phyloP scores from a whole-genome alignment of 31 red algal species.

The Bonnemaisonia californica region DNA sequence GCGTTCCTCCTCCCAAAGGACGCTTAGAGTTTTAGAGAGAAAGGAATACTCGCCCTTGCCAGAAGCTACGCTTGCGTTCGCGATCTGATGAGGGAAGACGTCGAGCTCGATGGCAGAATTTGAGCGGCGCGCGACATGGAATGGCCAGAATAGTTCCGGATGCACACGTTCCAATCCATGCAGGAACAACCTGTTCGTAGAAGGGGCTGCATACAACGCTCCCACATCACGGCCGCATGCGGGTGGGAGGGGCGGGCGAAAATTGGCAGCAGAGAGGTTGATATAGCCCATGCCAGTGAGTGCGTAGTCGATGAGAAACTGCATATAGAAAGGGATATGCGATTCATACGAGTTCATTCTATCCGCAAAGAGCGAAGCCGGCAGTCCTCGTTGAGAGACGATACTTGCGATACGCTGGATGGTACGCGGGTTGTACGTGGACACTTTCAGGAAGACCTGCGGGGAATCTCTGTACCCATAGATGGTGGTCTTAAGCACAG shows the following conservation, averaged over 20 bases:
- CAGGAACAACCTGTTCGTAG: background rate
- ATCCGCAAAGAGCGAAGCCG: slow-evolving; percentile 18
- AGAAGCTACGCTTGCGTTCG: slow-evolving; percentile 15
- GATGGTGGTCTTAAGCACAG: slow-evolving; percentile 61
- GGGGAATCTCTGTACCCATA: slow-evolving; percentile 72
- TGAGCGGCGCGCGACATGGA: slow-evolving; percentile 45
- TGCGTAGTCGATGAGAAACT: slow-evolving; percentile 76
- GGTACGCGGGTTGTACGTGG: slow-evolving; percentile 53
- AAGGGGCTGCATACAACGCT: slow-evolving; percentile 1
- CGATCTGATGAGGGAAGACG: slow-evolving; percentile 34
- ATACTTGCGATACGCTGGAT: slow-evolving; percentile 59
- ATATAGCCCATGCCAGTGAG: slow-evolving; percentile 85
- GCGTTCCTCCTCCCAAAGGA: slow-evolving; percentile 72
- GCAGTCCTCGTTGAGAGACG: slow-evolving; percentile 39
- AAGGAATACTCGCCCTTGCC: slow-evolving; percentile 25
- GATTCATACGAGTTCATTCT: slow-evolving; percentile 65
- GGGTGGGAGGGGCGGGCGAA: slow-evolving; percentile 71
- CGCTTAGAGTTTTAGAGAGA: slow-evolving; percentile 35
- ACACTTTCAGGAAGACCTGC: slow-evolving; percentile 71
- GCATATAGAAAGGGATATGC: slow-evolving; percentile 76
- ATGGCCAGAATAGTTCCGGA: slow-evolving; percentile 49
- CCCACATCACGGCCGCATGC: background rate
- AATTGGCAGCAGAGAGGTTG: slow-evolving; percentile 50
- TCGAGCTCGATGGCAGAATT: slow-evolving; percentile 65
- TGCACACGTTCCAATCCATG: slow-evolving; percentile 3